Evolutionary conservation across 768 basidiomycete species (phyloP).

Genomic region (Suillus variegatus): DNA sequence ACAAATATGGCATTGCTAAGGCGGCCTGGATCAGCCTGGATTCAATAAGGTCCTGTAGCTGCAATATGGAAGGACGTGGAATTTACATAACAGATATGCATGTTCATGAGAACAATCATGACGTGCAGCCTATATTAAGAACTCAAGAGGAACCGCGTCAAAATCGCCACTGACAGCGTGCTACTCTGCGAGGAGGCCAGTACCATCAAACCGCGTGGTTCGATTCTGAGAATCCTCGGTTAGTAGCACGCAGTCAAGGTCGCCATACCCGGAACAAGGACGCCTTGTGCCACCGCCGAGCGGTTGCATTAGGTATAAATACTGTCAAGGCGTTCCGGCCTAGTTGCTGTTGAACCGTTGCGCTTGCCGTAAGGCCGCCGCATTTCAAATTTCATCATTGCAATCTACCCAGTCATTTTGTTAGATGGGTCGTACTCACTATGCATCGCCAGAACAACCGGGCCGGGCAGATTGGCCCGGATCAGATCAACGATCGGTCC

Average conservation of each 20-base stretch:
- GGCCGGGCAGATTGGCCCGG: not conserved
- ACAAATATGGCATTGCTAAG: not conserved
- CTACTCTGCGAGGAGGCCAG: not conserved
- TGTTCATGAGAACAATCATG: not conserved
- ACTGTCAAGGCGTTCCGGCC: not conserved
- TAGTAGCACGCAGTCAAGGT: not conserved
- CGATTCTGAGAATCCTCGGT: not conserved
- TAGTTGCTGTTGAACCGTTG: not conserved
- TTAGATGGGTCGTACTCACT: not conserved
- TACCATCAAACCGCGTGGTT: not conserved
- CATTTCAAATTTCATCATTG: not conserved
- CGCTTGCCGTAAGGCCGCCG: not conserved
- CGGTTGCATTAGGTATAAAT: not conserved
- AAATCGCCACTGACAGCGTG: not conserved
- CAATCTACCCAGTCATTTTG: not conserved
- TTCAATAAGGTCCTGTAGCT: too few relatives aligned
- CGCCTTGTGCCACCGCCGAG: not conserved
- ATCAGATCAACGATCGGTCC: not conserved
- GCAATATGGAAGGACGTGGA: not conserved
- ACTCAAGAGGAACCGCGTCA: not conserved
- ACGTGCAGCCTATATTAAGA: not conserved
- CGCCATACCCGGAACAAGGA: not conserved
- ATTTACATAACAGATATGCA: not conserved
- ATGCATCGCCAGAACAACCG: not conserved
- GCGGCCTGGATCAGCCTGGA: not conserved